These are phyloP conservation scores for Coemansia sp. DNA, from an alignment of 192 early-diverging fungal species.

Conservation along the genomic window DNA sequence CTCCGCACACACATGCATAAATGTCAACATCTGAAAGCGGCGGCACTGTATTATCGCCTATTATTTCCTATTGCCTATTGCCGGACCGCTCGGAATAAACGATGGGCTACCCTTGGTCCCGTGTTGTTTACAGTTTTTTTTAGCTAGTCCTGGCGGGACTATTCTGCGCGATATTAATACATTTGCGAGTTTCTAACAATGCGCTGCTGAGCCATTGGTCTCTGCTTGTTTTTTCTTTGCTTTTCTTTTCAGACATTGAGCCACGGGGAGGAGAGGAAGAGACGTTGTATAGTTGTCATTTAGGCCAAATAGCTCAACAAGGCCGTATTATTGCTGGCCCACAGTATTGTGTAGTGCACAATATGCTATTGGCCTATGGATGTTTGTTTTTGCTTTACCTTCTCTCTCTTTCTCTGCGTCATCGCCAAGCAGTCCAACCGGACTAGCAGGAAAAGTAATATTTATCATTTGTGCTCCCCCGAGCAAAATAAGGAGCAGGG, in stretches of 20 bases:
- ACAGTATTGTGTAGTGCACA: no score
- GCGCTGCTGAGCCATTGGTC: background rate
- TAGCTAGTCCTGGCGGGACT: background rate
- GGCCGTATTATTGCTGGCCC: no score
- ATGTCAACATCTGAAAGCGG: constrained; percentile 5
- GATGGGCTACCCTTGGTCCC: background rate
- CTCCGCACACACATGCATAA: background rate
- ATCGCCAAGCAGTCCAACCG: background rate
- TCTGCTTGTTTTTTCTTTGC: no score
- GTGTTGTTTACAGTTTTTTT: background rate
- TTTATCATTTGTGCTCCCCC: background rate
- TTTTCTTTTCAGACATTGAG: no score
- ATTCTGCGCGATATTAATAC: background rate
- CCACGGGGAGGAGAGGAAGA: no score
- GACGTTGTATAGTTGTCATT: no score
- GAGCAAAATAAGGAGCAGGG: background rate
- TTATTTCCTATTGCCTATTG: background rate
- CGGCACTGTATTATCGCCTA: background rate
- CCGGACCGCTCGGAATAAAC: background rate
- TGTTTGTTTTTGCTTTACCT: background rate
- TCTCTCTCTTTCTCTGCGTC: background rate
- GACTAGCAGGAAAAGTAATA: background rate
- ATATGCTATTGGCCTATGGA: no score
- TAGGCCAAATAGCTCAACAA: no score
- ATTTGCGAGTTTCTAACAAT: background rate